These are phyloP conservation scores for Trichoderma cornu-damae DNA, from an alignment of 2,329 filamentous ascomycete species.

Conservation along the genomic window DNA sequence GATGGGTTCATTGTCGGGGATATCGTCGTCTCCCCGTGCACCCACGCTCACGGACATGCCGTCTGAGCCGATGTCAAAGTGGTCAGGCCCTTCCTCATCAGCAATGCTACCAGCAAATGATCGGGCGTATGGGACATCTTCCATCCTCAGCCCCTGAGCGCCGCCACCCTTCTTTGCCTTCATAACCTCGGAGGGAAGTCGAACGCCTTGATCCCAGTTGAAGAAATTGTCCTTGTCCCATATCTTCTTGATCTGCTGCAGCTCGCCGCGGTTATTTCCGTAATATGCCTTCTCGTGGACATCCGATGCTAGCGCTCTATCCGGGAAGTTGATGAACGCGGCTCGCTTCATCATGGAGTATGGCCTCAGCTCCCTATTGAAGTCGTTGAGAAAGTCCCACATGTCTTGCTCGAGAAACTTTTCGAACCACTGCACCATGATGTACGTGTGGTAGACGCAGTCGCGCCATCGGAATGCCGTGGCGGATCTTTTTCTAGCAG, in stretches of 20 bases:
- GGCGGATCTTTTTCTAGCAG: neutral
- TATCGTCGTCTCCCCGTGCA: neutral
- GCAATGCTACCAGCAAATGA: neutral
- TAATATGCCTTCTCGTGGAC: slow-evolving; percentile 30
- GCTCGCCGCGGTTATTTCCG: slow-evolving; percentile 25
- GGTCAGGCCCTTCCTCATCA: neutral
- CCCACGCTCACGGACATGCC: neutral
- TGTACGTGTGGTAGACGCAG: slow-evolving; percentile 27
- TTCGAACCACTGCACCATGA: slow-evolving; percentile 30
- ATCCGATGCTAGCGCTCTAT: slow-evolving; percentile 9
- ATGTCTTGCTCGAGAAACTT: slow-evolving; percentile 32
- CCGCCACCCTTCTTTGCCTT: neutral
- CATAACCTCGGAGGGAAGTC: slow-evolving; percentile 7
- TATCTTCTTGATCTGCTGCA: slow-evolving; percentile 26
- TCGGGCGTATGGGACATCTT: neutral
- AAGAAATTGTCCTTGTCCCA: slow-evolving; percentile 30
- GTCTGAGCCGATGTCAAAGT: neutral
- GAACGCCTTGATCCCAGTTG: slow-evolving; percentile 27
- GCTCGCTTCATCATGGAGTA: slow-evolving; percentile 25
- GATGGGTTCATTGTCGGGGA: neutral
- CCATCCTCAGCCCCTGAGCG: neutral
- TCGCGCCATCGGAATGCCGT: slow-evolving; percentile 33
- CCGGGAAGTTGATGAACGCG: slow-evolving; percentile 31
- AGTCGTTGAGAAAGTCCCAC: slow-evolving; percentile 21
- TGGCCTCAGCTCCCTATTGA: slow-evolving; percentile 24